A percentile compares a stretch with the other conserved stretches of the same genome.
These are phyloP conservation scores for Metschnikowia borealis DNA, from an alignment of 805 yeast genomes.

Conservation along the genomic window DNA sequence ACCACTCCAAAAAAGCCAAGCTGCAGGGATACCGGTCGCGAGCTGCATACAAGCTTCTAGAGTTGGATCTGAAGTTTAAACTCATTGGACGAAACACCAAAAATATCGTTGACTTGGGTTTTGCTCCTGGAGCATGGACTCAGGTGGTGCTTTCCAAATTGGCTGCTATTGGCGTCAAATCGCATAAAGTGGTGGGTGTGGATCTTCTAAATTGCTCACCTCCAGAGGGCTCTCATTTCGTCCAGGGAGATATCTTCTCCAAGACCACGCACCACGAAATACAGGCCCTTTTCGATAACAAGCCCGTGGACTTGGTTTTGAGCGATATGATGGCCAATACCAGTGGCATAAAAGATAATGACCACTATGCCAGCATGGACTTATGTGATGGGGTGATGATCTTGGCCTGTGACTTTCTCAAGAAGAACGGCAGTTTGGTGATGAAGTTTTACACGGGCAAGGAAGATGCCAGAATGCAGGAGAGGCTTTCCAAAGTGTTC, in stretches of 20 bases:
- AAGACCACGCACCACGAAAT: conserved; percentile 54
- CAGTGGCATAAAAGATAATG: conserved; percentile 73
- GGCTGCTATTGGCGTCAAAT: conserved; percentile 4
- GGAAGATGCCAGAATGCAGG: conserved; percentile 66
- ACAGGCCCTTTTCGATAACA: conserved; percentile 44
- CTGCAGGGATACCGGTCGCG: conserved; percentile 64
- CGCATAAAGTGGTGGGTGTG: conserved; percentile 22
- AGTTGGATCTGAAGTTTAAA: conserved; percentile 61
- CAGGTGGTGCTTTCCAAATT: conserved; percentile 24
- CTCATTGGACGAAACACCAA: conserved; percentile 50
- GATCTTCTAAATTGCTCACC: conserved; percentile 34
- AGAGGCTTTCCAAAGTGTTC: conserved; percentile 56
- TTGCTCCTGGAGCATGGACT: conserved; percentile 34
- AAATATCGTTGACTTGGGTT: conserved; percentile 73
- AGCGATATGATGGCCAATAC: conserved; percentile 92
- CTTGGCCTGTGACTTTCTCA: conserved; percentile 66
- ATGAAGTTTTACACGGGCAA: conserved; percentile 84
- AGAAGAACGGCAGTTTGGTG: conserved; percentile 66
- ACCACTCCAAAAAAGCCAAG: conserved; percentile 63
- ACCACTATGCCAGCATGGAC: conserved; percentile 84
- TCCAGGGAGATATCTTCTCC: conserved; percentile 40
- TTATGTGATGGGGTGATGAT: conserved; percentile 87
- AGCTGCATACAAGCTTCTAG: conserved; percentile 85
- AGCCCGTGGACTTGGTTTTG: conserved; percentile 44
- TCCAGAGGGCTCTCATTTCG: conserved; percentile 33